Base-by-base conservation (phyloP, 2,329 filamentous ascomycete species). In the Fusarium torreyae region DNA sequence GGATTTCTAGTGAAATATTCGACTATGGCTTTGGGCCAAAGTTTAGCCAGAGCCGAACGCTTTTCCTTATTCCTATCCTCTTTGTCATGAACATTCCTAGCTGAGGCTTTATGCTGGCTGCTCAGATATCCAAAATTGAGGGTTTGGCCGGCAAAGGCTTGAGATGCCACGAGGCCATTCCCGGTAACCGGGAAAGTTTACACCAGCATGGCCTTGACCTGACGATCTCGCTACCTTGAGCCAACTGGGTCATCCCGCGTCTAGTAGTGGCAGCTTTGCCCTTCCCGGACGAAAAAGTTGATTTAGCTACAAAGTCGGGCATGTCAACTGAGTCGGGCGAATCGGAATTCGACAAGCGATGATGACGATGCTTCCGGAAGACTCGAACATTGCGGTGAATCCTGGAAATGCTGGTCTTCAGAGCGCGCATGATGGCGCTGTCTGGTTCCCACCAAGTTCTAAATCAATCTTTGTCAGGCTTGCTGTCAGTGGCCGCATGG, bases 111-210 rank as follows among this genome's bases (percentile, higher is more conserved):
- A 44, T 42, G 18, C 22, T 40, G 26, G 20, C 28, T 44, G 56
- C 31, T 42, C 36, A 5, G 20, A 42, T 40, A 31, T 14, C 24
- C 34, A 45, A 31, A 48, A 13, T 31, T 42, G 33, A 52, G 42
- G 38, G 31, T 45, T 54, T 40, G 18, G 26, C 36, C 50, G 65
- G 57, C 61, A 58, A 69, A 50, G 61, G 50, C 56, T 63, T 50
- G 43, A 31, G 46, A 24, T 57, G 53, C 65, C 66, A 66, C 52
- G 64, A 71, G 55, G 44, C 50, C 68, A 62, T 66, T 66, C 68
- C 68, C 45, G 64, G 52, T 66, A 60, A 46, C 46, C 48, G 64
- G 68, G 49, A 69, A 69, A 48, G 50, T 36, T 60, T 64, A 42
- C 43, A 31, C 33, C 46, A 46, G 36, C 31, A 40, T 68, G 34